Percentiles rank a stretch among this genome's conserved stretches.
Evolutionary conservation across 371 early-diverging fungal genomes (phyloP).

Genomic region (Mortierella sp.): DNA sequence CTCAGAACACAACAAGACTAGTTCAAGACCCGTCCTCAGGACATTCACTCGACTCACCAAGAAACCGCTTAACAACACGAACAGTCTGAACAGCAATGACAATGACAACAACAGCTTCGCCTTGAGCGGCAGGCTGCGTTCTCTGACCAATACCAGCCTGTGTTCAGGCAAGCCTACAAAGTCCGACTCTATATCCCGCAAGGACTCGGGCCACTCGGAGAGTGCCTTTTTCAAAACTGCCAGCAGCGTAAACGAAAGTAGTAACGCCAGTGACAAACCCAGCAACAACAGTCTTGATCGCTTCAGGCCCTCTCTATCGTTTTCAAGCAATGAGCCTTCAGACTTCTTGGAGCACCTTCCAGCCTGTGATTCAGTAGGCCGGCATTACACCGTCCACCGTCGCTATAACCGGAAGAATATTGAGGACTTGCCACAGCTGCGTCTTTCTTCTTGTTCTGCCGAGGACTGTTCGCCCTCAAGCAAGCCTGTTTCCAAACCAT

Average conservation of each 20-base stretch:
- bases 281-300: slow-evolving; percentile 2
- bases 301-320: background rate
- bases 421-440: background rate
- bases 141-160: background rate
- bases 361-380: background rate
- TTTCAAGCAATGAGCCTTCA: background rate
- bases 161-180: background rate
- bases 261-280: background rate
- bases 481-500: slow-evolving; percentile 8
- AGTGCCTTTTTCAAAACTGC: too few relatives aligned
- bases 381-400: slow-evolving; percentile 10
- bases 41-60: slow-evolving; percentile 17
- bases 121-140: too few relatives aligned
- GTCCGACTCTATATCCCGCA: background rate
- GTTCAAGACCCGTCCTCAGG: background rate
- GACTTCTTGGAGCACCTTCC: background rate
- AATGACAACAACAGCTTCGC: too few relatives aligned
- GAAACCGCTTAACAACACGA: background rate
- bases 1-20: background rate
- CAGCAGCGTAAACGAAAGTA: too few relatives aligned
- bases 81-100: too few relatives aligned
- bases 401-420: slow-evolving; percentile 11
- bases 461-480: background rate
- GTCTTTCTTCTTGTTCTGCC: background rate
- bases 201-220: too few relatives aligned